Conservation (phyloP, 1,284 basidiomycete genomes). For the Cryptococcus amylolentus region DNA sequence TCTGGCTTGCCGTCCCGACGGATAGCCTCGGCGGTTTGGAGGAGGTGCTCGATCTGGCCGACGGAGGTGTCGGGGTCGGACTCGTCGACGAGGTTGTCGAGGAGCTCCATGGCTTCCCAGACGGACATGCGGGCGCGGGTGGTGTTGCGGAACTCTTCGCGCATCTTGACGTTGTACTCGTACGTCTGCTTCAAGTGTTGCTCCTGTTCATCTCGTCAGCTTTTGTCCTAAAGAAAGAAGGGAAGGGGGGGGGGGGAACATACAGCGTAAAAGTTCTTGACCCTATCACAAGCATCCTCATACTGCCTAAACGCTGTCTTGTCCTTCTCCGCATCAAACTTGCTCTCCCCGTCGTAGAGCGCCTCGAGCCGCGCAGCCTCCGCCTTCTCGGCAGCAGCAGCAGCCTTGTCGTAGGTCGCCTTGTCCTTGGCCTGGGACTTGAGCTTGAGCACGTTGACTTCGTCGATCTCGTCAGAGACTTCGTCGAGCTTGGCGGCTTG, state of each 20-base stretch:
- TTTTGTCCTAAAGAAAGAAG: neutral
- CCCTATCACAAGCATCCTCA: slow-evolving; percentile 69
- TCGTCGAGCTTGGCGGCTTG: slow-evolving; percentile 55
- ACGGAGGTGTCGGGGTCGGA: slow-evolving; percentile 58
- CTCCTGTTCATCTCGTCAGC: slow-evolving; percentile 53
- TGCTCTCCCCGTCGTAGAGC: slow-evolving; percentile 60
- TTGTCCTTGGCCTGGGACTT: slow-evolving; percentile 11
- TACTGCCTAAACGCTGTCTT: slow-evolving; percentile 57
- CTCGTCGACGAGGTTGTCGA: slow-evolving; percentile 83
- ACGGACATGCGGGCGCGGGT: slow-evolving; percentile 52
- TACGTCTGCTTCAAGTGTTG: slow-evolving; percentile 88
- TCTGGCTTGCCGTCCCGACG: slow-evolving; percentile 77
- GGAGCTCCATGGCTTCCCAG: slow-evolving; percentile 87
- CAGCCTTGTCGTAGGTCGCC: neutral
- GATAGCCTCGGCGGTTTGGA: slow-evolving; percentile 90
- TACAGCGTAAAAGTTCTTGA: slow-evolving; percentile 70
- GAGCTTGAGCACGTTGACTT: slow-evolving; percentile 52
- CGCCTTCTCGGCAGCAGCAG: slow-evolving; percentile 10
- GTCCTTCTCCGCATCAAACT: slow-evolving; percentile 73
- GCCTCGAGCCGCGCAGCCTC: neutral
- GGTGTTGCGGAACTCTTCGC: slow-evolving; percentile 32
- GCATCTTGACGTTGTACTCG: slow-evolving; percentile 73
- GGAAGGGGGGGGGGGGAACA: slow-evolving; percentile 8
- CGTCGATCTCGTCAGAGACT: slow-evolving; percentile 71
- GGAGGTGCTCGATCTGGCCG: slow-evolving; percentile 83